Evolutionary conservation across 345 rosid species (phyloP), one percentile per base, ranked within the genome.

Genomic region (Bruguiera sexangula): DNA sequence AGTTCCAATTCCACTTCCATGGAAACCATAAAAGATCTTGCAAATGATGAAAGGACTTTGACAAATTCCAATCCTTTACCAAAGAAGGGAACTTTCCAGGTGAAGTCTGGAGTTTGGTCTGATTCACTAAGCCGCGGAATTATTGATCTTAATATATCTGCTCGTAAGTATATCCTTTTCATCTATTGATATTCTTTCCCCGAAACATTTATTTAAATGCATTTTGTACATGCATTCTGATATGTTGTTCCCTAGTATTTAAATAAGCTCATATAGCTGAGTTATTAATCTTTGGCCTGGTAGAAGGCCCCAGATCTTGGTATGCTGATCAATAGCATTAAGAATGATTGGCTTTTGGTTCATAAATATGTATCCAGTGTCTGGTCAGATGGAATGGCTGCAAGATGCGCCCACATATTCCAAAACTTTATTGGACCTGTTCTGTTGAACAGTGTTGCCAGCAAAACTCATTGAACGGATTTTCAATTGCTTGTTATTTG

Each of bases 71-170:
- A 72, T 63, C 76, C 85, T 62, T 66, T 74, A 29, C 82, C 78
- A 66, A 86, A 83, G 86, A 88, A 88, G 77, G 92, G 85, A 48
- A 30, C 68, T 65, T 90, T 96, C 80, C 85, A 84, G 74, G 91
- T 96, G 75, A 92, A 89, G 67, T 96, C 99, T 67, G 98, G 98
- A 77, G 85, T 96, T 70, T 96, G 99, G 99, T 86, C 97, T 67
- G 97, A 96, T 86, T 89, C 99, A 39, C 81, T 96, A 50, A 96
- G 88, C 86, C 97, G 98, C 66, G 99, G 99, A 63, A 70, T 96
- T 52, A 92, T 96, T 81, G 99, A 92, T 85, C 99, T 96, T 50
- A 92, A 96, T 64, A 89, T 96, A 82, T 80, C 98, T 79, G 98
- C 96, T 73, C 89, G 99, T 92, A 86, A 96, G 98, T 83, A 63